Percentiles rank a stretch among this genome's conserved stretches.
Evolutionary conservation across 441 rosid species (phyloP).

Genomic region (Kokia cookei): DNA sequence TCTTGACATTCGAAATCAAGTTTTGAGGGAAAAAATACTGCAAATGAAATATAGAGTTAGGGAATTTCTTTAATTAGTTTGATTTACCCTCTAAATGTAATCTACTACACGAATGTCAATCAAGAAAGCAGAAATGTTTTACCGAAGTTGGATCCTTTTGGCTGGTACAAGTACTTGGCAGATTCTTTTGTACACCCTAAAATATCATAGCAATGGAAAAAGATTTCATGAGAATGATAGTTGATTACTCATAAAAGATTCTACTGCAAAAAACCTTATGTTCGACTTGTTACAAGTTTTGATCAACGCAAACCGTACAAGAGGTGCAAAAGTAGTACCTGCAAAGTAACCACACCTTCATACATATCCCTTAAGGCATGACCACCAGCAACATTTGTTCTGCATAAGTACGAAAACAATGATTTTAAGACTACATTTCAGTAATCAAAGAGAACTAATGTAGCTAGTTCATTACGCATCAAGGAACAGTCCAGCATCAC

Average conservation of each 20-base stretch:
- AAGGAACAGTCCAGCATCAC: constrained; percentile 48
- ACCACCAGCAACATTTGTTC: constrained; percentile 36
- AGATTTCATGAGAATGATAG: neutral
- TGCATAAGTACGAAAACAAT: constrained; percentile 11
- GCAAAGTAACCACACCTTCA: constrained; percentile 31
- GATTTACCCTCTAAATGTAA: neutral
- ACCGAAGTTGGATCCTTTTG: constrained; percentile 62
- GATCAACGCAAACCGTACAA: neutral
- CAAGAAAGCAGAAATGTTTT: constrained; percentile 8
- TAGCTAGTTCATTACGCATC: constrained; percentile 29
- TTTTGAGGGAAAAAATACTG: constrained; percentile 52
- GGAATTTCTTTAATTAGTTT: neutral
- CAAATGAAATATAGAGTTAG: neutral
- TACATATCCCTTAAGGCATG: constrained; percentile 32
- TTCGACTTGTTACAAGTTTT: neutral
- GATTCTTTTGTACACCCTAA: constrained; percentile 44
- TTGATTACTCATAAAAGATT: neutral
- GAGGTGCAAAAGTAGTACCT: constrained; percentile 20
- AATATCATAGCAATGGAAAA: constrained; percentile 5
- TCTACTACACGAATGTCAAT: neutral
- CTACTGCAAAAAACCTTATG: neutral
- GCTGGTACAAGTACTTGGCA: constrained; percentile 44
- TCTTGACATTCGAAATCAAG: constrained; percentile 29
- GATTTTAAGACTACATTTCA: neutral
- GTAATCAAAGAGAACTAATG: neutral